Conservation (phyloP, 768 basidiomycete genomes). For the Lentinula raphanica region DNA sequence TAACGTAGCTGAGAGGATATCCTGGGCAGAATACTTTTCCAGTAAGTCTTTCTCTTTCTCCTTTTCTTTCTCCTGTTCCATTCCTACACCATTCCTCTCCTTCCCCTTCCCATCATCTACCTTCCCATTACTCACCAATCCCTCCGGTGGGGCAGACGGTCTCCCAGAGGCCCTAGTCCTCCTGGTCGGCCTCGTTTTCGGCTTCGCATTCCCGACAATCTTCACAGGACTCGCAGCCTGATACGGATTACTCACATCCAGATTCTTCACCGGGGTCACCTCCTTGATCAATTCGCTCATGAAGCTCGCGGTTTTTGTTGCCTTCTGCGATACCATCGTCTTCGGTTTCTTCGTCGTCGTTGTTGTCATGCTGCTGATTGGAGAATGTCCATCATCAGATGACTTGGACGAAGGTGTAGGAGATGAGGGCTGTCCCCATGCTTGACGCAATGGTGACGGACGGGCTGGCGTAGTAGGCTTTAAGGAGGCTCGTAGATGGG, state of each 20-base stretch:
- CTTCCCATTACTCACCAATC: background rate
- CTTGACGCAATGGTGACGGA: slow-evolving; percentile 72
- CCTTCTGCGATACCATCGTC: slow-evolving; percentile 38
- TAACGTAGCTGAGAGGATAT: slow-evolving; percentile 72
- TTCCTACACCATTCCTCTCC: slow-evolving; percentile 22
- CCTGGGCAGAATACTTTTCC: slow-evolving; percentile 47
- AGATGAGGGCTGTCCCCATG: slow-evolving; percentile 46
- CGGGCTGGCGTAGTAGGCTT: slow-evolving; percentile 59
- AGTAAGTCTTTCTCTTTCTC: slow-evolving; percentile 20
- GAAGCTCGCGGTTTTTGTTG: slow-evolving; percentile 62
- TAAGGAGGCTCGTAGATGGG: slow-evolving; percentile 35
- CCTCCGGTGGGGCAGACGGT: slow-evolving; percentile 21
- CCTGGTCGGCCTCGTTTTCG: slow-evolving; percentile 31
- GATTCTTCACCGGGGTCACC: slow-evolving; percentile 56
- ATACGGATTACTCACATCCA: slow-evolving; percentile 75
- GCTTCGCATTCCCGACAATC: slow-evolving; percentile 31
- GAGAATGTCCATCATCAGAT: slow-evolving; percentile 18
- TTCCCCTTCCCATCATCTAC: slow-evolving; percentile 8
- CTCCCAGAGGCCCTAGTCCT: slow-evolving; percentile 40
- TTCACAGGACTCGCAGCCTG: slow-evolving; percentile 65
- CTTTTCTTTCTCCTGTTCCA: slow-evolving; percentile 17
- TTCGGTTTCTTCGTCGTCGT: too few species aligned
- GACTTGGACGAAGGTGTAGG: slow-evolving; percentile 32
- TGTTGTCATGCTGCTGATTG: too few species aligned
- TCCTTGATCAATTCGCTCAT: slow-evolving; percentile 71